A percentile compares a stretch with the other conserved stretches of the same genome.
phyloP scores from a whole-genome alignment of 1,139 yeast genomes.

The Geotrichum cucujoidarum region DNA sequence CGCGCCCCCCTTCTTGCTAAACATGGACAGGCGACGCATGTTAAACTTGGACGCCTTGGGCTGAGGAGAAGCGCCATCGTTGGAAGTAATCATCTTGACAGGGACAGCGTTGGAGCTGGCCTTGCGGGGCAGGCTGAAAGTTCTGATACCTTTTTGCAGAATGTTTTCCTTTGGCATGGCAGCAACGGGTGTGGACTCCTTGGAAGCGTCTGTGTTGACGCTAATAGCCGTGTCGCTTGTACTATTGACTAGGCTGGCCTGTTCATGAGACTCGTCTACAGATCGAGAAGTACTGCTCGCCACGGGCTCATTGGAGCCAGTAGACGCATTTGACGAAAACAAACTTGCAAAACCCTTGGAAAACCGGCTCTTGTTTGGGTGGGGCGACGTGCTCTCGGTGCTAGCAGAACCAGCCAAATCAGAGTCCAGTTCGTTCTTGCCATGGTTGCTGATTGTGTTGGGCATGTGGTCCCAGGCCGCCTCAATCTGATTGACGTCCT shows the following conservation, averaged over 20 bases:
- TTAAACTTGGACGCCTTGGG: slow-evolving; percentile 15
- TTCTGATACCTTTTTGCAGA: slow-evolving; percentile 33
- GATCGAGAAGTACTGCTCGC: slow-evolving; percentile 4
- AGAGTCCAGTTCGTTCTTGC: slow-evolving; percentile 7
- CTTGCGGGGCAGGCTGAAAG: slow-evolving; percentile 24
- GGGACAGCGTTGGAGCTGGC: slow-evolving; percentile 4
- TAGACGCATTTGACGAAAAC: slow-evolving; percentile 20
- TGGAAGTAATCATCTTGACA: background rate
- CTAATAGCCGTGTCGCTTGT: slow-evolving; percentile 14
- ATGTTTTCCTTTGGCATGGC: slow-evolving; percentile 23
- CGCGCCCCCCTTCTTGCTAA: slow-evolving; percentile 13
- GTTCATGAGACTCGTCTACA: slow-evolving; percentile 11
- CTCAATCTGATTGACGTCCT: slow-evolving; percentile 12
- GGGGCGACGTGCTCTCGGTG: slow-evolving; percentile 5
- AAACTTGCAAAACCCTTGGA: slow-evolving; percentile 29
- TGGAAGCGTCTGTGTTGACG: slow-evolving; percentile 16
- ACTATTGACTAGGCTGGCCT: slow-evolving; percentile 8
- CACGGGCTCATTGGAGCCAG: background rate
- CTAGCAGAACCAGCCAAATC: background rate
- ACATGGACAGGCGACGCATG: slow-evolving; percentile 16
- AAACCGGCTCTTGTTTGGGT: slow-evolving; percentile 19
- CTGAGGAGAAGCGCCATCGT: background rate
- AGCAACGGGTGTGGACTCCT: slow-evolving; percentile 17
- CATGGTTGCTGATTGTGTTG: slow-evolving; percentile 13
- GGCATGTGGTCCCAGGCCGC: slow-evolving; percentile 18